Conservation (phyloP, 1,284 basidiomycete species). For the Porogramme epimiltina region DNA sequence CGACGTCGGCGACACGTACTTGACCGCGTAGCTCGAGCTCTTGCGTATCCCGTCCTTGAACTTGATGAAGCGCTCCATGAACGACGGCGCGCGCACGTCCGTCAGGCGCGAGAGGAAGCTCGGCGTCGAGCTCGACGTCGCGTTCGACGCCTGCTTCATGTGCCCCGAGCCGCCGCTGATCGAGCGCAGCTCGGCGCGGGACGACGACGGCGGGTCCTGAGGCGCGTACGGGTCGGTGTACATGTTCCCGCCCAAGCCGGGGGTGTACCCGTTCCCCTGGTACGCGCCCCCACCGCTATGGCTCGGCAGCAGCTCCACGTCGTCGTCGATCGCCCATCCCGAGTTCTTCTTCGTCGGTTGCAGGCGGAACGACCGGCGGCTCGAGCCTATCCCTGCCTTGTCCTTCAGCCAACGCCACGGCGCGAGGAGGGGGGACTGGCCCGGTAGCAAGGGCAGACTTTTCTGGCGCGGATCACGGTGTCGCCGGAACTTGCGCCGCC, state of each 20-base stretch:
- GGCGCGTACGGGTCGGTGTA: slow-evolving; percentile 11
- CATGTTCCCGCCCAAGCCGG: neutral
- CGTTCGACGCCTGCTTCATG: slow-evolving; percentile 10
- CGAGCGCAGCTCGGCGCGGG: neutral
- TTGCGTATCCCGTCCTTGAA: slow-evolving; percentile 17
- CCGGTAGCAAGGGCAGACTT: slow-evolving; percentile 2
- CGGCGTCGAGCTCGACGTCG: slow-evolving; percentile 12
- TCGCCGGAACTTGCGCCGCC: slow-evolving; percentile 3
- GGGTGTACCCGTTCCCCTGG: no score
- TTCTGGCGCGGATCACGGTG: slow-evolving; percentile 2
- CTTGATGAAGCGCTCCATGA: slow-evolving; percentile 16
- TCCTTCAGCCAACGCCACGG: slow-evolving; percentile 6
- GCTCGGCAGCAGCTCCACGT: no score
- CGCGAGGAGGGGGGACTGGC: neutral
- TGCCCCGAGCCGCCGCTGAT: slow-evolving; percentile 12
- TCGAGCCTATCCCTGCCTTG: neutral
- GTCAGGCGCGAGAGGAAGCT: neutral
- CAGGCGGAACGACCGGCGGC: slow-evolving; percentile 8
- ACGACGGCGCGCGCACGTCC: slow-evolving; percentile 15
- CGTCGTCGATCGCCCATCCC: slow-evolving; percentile 19
- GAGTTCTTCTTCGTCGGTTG: slow-evolving; percentile 11
- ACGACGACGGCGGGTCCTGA: neutral
- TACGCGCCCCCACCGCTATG: no score
- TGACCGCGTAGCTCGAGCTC: slow-evolving; percentile 17
- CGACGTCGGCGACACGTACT: slow-evolving; percentile 14